Evolutionary conservation across 2,329 filamentous ascomycete genomes (phyloP), one percentile per base, ranked within the genome.

Genomic region (Bipolaris victoriae): DNA sequence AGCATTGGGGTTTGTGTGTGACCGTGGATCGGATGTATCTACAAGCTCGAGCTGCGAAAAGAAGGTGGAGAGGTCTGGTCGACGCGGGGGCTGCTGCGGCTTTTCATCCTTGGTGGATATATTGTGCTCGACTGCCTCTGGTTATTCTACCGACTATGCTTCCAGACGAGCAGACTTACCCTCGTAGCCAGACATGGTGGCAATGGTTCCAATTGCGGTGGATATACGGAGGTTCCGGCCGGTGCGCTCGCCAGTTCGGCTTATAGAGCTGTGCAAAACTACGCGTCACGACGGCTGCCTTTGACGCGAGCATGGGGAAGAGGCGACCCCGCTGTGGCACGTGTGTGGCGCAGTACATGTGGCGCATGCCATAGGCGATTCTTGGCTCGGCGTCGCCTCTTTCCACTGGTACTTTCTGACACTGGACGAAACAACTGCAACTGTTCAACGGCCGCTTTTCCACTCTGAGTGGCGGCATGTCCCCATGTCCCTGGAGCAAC

Each of bases 11-110:
- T 87, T 84, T 52, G 81, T 80, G 41, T 82, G 83, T 44, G 76
- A 67, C 54, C 77, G 74, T 6, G 79, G 75, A 68, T 83, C 80
- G 29, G 81, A 83, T 7, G 83, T 85, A 59, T 83, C 81, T 29
- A 82, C 78, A 55, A 86, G 82, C 65, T 87, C 83, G 58, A 88
- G 83, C 43, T 84, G 83, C 55, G 82, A 81, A 77, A 88, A 88
- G 79, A 89, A 88, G 66, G 85, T 86, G 39, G 83, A 86, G 39
- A 88, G 82, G 71, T 89, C 86, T 26, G 86, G 86, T 49, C 86
- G 83, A 61, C 84, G 84, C 52, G 77, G 76, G 33, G 75, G 74
- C 16, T 76, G 76, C 60, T 70, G 69, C 51, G 73, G 63, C 54
- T 70, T 73, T 55, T 70, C 57, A 20, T 77, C 67, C 37, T 77